A percentile compares a stretch with the other conserved stretches of the same genome.
phyloP scores from a whole-genome alignment of 345 rosid genomes.

The Eucalyptus viminalis region DNA sequence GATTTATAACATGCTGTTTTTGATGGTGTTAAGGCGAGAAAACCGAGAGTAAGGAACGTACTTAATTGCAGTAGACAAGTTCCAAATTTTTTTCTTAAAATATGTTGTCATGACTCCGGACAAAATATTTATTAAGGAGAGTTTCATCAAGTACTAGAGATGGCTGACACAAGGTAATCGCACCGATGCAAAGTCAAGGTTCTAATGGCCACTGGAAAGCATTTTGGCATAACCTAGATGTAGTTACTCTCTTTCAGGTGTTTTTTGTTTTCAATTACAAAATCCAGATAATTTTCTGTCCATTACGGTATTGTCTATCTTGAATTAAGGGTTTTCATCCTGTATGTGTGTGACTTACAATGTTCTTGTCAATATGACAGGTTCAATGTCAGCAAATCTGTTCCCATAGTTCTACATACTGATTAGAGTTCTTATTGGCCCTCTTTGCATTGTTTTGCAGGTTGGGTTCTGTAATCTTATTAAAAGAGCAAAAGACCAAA shows the following conservation, averaged over 20 bases:
- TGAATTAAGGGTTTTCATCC: background rate
- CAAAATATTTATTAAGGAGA: background rate
- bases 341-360: background rate
- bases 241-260: background rate
- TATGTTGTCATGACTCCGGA: background rate
- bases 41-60: background rate
- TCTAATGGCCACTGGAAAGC: background rate
- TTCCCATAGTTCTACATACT: background rate
- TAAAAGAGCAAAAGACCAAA: conserved; percentile 59
- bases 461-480: conserved; percentile 81
- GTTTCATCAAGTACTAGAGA: background rate
- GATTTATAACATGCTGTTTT: background rate
- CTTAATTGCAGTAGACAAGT: background rate
- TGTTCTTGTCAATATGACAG: background rate
- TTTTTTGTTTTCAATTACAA: background rate
- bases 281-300: background rate
- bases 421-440: background rate
- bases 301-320: background rate
- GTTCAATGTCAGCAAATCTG: background rate
- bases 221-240: background rate
- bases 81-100: background rate
- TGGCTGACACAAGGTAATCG: background rate
- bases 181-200: background rate
- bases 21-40: background rate
- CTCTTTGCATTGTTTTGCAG: conserved; percentile 17